A percentile compares a stretch with the other conserved stretches of the same genome.
These are phyloP conservation scores for Tylopilus subfusipes DNA, from an alignment of 768 basidiomycete species.

Conservation along the genomic window DNA sequence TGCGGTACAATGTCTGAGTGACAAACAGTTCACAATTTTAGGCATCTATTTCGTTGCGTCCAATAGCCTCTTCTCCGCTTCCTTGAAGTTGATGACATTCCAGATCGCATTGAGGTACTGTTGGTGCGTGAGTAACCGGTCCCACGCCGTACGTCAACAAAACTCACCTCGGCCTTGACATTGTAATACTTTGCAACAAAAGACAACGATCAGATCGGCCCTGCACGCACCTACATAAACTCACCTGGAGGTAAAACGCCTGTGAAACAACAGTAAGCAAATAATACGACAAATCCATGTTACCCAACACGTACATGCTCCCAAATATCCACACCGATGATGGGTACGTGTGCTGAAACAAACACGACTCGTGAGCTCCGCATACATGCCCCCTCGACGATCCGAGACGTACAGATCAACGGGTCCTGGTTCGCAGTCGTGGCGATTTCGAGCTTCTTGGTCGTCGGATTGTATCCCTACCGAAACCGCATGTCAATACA, in stretches of 20 bases:
- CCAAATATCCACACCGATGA: conserved; percentile 98
- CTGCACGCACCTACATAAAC: background rate
- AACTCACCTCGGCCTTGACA: conserved; percentile 87
- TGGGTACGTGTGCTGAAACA: conserved; percentile 69
- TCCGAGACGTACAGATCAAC: conserved; percentile 47
- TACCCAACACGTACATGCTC: conserved; percentile 62
- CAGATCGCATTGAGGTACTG: conserved; percentile 95
- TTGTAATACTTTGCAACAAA: conserved; percentile 69
- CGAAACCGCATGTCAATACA: background rate
- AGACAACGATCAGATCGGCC: conserved; percentile 12
- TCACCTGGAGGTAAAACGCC: conserved; percentile 61
- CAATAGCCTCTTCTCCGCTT: conserved; percentile 64
- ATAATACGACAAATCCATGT: conserved; percentile 7
- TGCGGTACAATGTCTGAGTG: conserved; percentile 10
- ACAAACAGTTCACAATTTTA: background rate
- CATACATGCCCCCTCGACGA: background rate
- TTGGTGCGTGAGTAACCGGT: conserved; percentile 3
- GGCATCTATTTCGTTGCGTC: conserved; percentile 35
- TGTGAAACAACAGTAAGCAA: conserved; percentile 23
- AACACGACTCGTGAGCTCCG: conserved; percentile 6
- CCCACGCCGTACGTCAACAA: background rate
- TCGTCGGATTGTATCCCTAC: conserved; percentile 65
- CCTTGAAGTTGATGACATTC: conserved; percentile 94
- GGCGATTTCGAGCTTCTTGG: conserved; percentile 79
- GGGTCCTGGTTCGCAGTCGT: conserved; percentile 98